Conservation (phyloP, 805 yeast genomes). For the Candida yuanshanica region DNA sequence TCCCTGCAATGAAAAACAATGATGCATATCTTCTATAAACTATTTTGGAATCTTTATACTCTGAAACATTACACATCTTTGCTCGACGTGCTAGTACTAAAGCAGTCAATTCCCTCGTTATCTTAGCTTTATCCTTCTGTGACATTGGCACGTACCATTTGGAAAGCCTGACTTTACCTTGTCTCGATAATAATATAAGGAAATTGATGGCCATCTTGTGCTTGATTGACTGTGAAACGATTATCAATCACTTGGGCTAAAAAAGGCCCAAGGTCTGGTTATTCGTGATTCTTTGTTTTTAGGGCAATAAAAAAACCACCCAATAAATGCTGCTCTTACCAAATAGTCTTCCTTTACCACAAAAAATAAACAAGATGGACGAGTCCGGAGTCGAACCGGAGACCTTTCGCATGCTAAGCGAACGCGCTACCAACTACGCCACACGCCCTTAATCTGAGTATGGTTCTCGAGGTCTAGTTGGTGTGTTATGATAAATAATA, state of each 20-base stretch:
- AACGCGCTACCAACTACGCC: conserved; percentile 84
- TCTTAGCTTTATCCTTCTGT: conserved; percentile 81
- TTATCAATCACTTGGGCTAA: too few relatives aligned
- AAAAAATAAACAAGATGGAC: conserved; percentile 41
- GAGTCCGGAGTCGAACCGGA: conserved; percentile 75
- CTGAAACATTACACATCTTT: conserved; percentile 64
- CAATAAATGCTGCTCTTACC: background rate
- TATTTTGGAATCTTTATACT: conserved; percentile 57
- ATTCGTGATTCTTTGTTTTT: too few relatives aligned
- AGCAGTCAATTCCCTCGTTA: conserved; percentile 81
- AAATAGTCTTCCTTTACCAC: background rate
- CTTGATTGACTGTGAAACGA: background rate
- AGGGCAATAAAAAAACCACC: background rate
- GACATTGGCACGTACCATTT: conserved; percentile 88
- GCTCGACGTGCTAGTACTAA: conserved; percentile 79
- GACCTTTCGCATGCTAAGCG: conserved; percentile 79
- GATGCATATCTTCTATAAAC: conserved; percentile 93
- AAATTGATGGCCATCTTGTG: conserved; percentile 67
- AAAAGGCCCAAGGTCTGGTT: too few relatives aligned
- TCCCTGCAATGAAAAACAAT: conserved; percentile 81
- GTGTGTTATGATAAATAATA: too few relatives aligned
- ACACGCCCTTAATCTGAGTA: conserved; percentile 68
- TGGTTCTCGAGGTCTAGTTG: too few relatives aligned
- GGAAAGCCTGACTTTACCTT: conserved; percentile 88
- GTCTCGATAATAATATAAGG: conserved; percentile 78